phyloP scores from a whole-genome alignment of 352 stramenopile genomes.

The Pythium vanterpoolii region DNA sequence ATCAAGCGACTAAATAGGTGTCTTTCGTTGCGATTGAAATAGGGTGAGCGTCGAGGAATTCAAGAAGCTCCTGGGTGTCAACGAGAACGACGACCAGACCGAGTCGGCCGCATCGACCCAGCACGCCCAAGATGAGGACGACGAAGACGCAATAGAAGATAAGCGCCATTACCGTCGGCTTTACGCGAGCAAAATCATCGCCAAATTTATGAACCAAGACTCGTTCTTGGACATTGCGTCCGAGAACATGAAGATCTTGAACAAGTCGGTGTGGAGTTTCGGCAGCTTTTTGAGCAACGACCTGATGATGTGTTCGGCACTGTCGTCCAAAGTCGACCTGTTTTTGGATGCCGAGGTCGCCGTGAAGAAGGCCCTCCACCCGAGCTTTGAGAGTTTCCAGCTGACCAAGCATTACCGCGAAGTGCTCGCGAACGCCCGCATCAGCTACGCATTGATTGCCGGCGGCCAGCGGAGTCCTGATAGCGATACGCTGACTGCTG shows the following conservation, averaged over 20 bases:
- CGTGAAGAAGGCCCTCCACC: constrained; percentile 64
- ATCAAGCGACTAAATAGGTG: not conserved
- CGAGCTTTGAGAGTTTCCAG: constrained; percentile 65
- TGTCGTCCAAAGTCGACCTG: constrained; percentile 72
- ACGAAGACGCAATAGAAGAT: constrained; percentile 22
- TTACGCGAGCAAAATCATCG: constrained; percentile 86
- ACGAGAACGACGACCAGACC: constrained; percentile 15
- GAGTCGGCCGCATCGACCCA: constrained; percentile 10
- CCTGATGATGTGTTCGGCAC: constrained; percentile 66
- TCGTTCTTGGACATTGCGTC: constrained; percentile 78
- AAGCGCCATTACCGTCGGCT: constrained; percentile 38
- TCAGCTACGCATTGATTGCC: constrained; percentile 45
- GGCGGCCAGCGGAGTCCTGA: constrained; percentile 17
- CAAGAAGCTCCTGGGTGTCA: constrained; percentile 62
- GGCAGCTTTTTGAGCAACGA: constrained; percentile 71
- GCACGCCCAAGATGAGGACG: constrained; percentile 17
- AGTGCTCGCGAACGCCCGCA: constrained; percentile 48
- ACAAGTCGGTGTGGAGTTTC: constrained; percentile 82
- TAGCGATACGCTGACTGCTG: constrained; percentile 22
- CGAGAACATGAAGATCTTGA: constrained; percentile 71
- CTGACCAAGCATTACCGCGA: constrained; percentile 52
- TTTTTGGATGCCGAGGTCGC: constrained; percentile 75
- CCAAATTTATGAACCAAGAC: constrained; percentile 84
- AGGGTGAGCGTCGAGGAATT: constrained; percentile 86
- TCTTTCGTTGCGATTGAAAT: not conserved